phyloP scores from a whole-genome alignment of 306 rosid genomes.

The Trifolium subterraneum region DNA sequence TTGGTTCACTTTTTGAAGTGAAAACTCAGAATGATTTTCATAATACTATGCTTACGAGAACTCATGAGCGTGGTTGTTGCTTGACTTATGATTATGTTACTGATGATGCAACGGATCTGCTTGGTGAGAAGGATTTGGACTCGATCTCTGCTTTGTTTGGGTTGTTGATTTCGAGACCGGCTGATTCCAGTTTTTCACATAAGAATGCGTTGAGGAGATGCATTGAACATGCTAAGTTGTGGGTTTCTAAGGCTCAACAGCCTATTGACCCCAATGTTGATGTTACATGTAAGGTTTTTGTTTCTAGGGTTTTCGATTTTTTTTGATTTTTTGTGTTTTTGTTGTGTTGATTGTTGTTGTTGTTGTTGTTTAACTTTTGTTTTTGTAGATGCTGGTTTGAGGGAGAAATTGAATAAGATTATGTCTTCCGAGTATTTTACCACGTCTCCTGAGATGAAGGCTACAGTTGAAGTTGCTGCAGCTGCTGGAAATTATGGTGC shows the following conservation, averaged over 20 bases:
- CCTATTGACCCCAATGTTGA: constrained; percentile 68
- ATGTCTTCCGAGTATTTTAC: constrained; percentile 88
- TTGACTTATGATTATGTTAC: constrained; percentile 93
- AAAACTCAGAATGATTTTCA: constrained; percentile 87
- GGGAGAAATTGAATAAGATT: constrained; percentile 84
- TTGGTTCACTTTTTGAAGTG: constrained; percentile 88
- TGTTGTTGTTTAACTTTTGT: background rate
- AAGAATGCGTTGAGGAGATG: constrained; percentile 81
- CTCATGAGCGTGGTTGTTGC: constrained; percentile 92
- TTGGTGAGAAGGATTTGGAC: constrained; percentile 85
- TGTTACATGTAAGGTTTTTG: constrained; percentile 65
- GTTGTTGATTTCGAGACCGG: constrained; percentile 77
- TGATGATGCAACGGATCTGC: constrained; percentile 96
- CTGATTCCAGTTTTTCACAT: constrained; percentile 82
- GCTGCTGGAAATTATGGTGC: constrained; percentile 76
- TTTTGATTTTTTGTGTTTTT: background rate
- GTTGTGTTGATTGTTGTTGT: background rate
- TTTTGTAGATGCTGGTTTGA: constrained; percentile 71
- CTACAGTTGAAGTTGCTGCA: constrained; percentile 83
- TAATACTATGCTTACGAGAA: constrained; percentile 81
- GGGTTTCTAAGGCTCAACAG: constrained; percentile 71
- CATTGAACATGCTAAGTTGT: constrained; percentile 85
- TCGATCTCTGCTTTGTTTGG: constrained; percentile 68
- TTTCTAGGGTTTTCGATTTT: background rate
- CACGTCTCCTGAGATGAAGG: constrained; percentile 92